Evolutionary conservation across 768 basidiomycete species (phyloP), one percentile per base, ranked within the genome.

Genomic region (Russula olivacea): DNA sequence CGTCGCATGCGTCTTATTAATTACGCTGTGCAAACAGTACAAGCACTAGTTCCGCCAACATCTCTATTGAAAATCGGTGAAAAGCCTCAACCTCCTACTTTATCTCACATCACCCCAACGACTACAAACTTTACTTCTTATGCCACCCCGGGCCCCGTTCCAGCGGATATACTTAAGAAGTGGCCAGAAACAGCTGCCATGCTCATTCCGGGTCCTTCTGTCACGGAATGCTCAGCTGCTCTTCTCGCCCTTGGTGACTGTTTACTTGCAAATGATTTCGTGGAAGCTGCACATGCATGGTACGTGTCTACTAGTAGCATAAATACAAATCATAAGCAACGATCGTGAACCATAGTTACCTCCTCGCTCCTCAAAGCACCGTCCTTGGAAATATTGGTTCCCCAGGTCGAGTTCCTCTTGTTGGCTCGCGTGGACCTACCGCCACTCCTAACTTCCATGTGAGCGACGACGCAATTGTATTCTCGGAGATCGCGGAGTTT

Each of bases 201-300:
- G 79, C 85, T 96, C 58, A 70, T 93, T 23, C 84, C 87, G 30
- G 90, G 84, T 58, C 83, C 85, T n/a, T 73, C 83, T 68, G 80
- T 77, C 58, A 73, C 82, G 0, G 91, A 94, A 60, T 81, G 84
- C 52, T 86, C 88, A 0, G 81, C 86, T 14, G 85, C 91, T 17
- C 71, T 98, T 59, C 89, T 91, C 32, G 82, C 88, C 15, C 80
- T 99, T 1, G 96, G 94, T 43, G 92, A 96, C 71, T 85, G 83
- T 66, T 78, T 99, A n/a, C 72, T 77, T 15, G 77, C 82, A 5
- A 85, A 87, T 67, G 81, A 88, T 38, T 85, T 90, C 76, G 74
- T 83, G 10, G 88, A 94, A 68, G 93, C 94, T 19, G 93, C 93
- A 25, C 95, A 98, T 78, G 84, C 79, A 61, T 99, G 97, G 96